Base-by-base conservation (phyloP, 495 filamentous ascomycete genomes). In the Neurospora sp. region DNA sequence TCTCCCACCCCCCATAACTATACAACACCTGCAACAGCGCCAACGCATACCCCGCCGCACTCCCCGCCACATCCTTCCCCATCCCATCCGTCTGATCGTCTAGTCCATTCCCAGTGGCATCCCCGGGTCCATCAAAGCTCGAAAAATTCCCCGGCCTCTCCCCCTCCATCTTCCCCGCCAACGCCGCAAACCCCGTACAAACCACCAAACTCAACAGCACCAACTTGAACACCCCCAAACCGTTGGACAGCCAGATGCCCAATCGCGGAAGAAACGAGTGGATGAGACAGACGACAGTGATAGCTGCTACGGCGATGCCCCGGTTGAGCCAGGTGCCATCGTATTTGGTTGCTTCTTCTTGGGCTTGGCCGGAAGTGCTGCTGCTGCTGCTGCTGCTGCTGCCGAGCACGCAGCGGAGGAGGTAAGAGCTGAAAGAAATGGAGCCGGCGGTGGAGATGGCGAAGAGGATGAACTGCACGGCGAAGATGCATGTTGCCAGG, bases 221-320 rank as follows among this genome's bases (percentile, higher is more conserved):
- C 18, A 92, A 82, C 78, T 92, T 92, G 80, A 91, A 84, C 27
- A 87, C 81, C 20, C 88, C 90, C 5, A 92, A 85, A 3, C 85
- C 74, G 78, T 91, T 91, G 70, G 86, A 85, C 2, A 91, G 78
- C 72, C 86, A 85, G 72, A 92, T 86, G 14, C 90, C 90, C 83
- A 86, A 86, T 76, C 90, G 87, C n/a, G 89, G 81, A 2, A 87
- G 81, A 16, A 86, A 80, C 0, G 87, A 76, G 72, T 92, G 89
- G 68, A 92, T 83, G 9, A 89, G 76, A 74, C 88, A 88, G 0
- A 89, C 87, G 40, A 84, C 85, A 0, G 89, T 86, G 37, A 91
- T 82, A 75, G 78, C 73, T 9, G 75, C 75, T 18, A 82, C 74
- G 69, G 80, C 76, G 35, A 83, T 79, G 37, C 79, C 81, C 12